Evolutionary conservation across 73 alveolate species (phyloP).

Genomic region (Blepharisma japonicum): DNA sequence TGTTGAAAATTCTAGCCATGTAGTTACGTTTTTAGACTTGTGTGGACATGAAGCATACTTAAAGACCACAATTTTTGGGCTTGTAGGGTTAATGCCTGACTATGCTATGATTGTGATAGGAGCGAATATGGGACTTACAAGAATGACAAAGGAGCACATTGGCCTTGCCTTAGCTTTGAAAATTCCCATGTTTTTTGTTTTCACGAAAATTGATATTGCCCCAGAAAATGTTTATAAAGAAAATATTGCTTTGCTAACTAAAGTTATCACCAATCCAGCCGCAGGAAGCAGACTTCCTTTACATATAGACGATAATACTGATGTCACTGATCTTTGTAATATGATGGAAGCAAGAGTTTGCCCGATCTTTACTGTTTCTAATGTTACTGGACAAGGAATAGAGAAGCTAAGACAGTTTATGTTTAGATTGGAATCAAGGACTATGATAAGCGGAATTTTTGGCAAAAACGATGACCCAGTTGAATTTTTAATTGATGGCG

Average conservation of each 20-base stretch:
- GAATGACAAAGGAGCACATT: conserved; percentile 95
- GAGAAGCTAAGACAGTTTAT: conserved; percentile 51
- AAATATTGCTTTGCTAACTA: conserved; percentile 57
- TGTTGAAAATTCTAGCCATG: conserved; percentile 69
- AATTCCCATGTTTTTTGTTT: conserved; percentile 84
- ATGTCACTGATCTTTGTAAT: conserved; percentile 26
- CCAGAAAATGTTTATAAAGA: conserved; percentile 81
- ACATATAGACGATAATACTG: conserved; percentile 44
- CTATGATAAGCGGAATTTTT: conserved; percentile 50
- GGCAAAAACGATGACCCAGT: conserved; percentile 75
- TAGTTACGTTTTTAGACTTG: conserved; percentile 87
- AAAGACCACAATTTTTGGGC: conserved; percentile 93
- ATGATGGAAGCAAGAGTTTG: conserved; percentile 24
- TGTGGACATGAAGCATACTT: conserved; percentile 97
- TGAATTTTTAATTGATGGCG: conserved; percentile 83
- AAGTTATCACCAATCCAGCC: conserved; percentile 64
- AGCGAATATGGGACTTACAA: conserved; percentile 93
- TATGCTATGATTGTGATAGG: conserved; percentile 91
- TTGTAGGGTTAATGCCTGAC: conserved; percentile 86
- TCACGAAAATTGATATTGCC: conserved; percentile 91
- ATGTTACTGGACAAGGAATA: conserved; percentile 82
- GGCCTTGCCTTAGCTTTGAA: conserved; percentile 88
- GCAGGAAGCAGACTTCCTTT: conserved; percentile 76
- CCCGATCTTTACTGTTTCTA: conserved; percentile 75
- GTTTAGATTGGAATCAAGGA: conserved; percentile 35